phyloP scores from a whole-genome alignment of 1,284 basidiomycete species.

The Papiliotrema fonsecae region DNA sequence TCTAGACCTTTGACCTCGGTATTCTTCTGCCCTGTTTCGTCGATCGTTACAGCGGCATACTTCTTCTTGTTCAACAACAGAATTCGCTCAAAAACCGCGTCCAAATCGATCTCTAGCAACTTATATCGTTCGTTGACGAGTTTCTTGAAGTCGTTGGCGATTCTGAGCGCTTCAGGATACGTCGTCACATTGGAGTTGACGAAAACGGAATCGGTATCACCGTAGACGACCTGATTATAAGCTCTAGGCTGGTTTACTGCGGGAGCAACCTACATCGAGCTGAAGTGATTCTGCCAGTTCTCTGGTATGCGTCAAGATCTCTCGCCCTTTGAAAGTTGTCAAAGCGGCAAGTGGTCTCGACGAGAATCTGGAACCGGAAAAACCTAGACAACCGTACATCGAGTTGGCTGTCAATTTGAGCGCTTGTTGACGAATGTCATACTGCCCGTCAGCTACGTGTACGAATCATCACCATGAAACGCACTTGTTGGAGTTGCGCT shows the following conservation, averaged over 20 bases:
- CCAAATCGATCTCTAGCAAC: constrained; percentile 94
- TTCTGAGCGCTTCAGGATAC: constrained; percentile 80
- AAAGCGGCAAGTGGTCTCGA: constrained; percentile 94
- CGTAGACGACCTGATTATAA: constrained; percentile 78
- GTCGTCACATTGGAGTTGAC: constrained; percentile 94
- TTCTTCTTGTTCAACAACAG: constrained; percentile 98
- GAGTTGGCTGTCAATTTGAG: constrained; percentile 98
- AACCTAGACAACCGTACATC: constrained; percentile 99
- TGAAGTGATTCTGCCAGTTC: constrained; percentile 86
- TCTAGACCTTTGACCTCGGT: constrained; percentile 96
- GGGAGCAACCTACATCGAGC: constrained; percentile 65
- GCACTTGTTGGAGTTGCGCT: constrained; percentile 78
- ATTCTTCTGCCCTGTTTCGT: constrained; percentile 66
- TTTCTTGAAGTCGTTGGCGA: constrained; percentile 89
- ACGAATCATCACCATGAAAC: constrained; percentile 9
- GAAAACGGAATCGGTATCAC: constrained; percentile 98
- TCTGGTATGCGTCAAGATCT: constrained; percentile 89
- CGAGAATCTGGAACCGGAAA: constrained; percentile 94
- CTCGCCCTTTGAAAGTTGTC: constrained; percentile 96
- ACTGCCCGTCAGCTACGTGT: constrained; percentile 52
- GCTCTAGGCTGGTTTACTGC: neutral
- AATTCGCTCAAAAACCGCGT: constrained; percentile 88
- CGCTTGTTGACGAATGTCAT: constrained; percentile 95
- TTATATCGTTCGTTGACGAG: constrained; percentile 93
- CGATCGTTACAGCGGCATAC: constrained; percentile 94